Evolutionary conservation across 2,329 filamentous ascomycete genomes (phyloP).

Genomic region (Trichoderma endophyticum): DNA sequence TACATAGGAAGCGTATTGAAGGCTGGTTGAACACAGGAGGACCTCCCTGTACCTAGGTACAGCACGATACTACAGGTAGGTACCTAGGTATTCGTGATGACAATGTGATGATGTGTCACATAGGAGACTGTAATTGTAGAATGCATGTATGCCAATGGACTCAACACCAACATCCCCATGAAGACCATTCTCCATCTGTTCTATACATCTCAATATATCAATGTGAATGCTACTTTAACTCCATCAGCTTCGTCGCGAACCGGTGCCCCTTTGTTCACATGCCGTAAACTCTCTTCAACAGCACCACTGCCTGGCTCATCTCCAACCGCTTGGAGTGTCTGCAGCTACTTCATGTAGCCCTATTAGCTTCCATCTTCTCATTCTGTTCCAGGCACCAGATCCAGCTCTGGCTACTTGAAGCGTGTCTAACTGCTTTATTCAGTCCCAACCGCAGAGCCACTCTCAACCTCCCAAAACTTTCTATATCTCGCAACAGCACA

Average conservation of each 20-base stretch:
- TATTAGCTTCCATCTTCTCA: background rate
- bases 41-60: background rate
- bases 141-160: background rate
- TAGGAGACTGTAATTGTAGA: background rate
- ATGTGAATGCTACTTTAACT: background rate
- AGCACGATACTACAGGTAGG: background rate
- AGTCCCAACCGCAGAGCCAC: background rate
- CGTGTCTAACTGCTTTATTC: background rate
- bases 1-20: no score
- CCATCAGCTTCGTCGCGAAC: background rate
- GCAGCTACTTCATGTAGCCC: background rate
- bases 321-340: background rate
- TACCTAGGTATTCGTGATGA: background rate
- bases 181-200: background rate
- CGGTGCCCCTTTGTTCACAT: background rate
- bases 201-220: background rate
- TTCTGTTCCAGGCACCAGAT: background rate
- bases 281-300: background rate
- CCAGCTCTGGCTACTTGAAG: background rate
- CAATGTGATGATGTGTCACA: background rate
- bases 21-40: no score
- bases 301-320: background rate
- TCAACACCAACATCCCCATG: background rate
- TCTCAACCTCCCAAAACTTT: background rate
- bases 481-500: background rate